phyloP scores from a whole-genome alignment of 179 eudicot species.

The Amaranthus tricolor region DNA sequence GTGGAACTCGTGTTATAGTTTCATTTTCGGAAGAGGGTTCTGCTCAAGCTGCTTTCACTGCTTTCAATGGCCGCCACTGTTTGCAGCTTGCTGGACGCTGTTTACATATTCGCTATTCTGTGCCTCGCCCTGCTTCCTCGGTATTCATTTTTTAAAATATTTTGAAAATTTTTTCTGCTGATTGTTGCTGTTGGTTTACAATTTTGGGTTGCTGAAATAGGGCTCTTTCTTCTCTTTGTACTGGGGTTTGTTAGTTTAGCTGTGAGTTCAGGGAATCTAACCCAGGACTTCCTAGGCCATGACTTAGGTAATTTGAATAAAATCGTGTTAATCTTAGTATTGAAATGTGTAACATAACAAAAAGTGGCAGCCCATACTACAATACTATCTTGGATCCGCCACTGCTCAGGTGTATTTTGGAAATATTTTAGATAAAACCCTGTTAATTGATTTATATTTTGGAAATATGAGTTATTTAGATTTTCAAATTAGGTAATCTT shows the following conservation, averaged over 20 bases:
- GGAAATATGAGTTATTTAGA: background rate
- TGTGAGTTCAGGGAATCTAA: too few species aligned
- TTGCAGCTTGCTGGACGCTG: conserved; percentile 55
- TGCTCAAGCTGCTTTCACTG: conserved; percentile 61
- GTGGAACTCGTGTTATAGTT: conserved; percentile 77
- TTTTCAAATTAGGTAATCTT: background rate
- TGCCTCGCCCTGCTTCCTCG: conserved; percentile 49
- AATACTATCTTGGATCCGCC: too few species aligned
- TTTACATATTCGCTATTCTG: conserved; percentile 79
- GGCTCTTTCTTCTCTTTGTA: too few species aligned
- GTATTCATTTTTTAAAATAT: conserved; percentile 22
- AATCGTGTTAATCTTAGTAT: too few species aligned
- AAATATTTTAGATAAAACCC: too few species aligned
- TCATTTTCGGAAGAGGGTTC: conserved; percentile 47
- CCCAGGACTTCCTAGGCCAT: too few species aligned
- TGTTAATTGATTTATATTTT: too few species aligned
- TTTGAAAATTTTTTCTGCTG: background rate
- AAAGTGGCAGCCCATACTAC: too few species aligned
- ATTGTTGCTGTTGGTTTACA: background rate
- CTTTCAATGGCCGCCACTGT: conserved; percentile 58
- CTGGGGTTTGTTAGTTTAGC: too few species aligned
- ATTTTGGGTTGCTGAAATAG: background rate
- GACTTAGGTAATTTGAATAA: too few species aligned
- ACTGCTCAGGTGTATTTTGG: too few species aligned
- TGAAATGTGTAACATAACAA: too few species aligned